These are phyloP conservation scores for Dalechampia spathulata DNA, from an alignment of 441 rosid species.

Conservation along the genomic window DNA sequence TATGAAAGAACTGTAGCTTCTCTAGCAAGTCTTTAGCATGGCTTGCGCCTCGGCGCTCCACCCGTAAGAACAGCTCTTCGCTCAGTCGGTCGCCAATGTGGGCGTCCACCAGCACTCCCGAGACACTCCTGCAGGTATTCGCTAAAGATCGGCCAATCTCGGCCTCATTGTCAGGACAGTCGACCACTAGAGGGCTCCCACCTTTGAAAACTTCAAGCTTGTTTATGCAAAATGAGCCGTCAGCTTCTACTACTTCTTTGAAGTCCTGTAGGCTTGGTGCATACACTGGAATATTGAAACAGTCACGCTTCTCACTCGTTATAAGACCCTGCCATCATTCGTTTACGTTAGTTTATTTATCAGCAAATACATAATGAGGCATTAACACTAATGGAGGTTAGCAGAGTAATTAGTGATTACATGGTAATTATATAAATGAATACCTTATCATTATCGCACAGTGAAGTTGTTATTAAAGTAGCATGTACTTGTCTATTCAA, in stretches of 20 bases:
- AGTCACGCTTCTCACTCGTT: constrained; percentile 59
- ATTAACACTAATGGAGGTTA: too few species aligned
- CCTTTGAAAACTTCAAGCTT: constrained; percentile 82
- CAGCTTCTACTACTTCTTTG: constrained; percentile 72
- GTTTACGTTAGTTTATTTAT: too few species aligned
- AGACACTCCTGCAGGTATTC: constrained; percentile 64
- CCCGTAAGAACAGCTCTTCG: constrained; percentile 56
- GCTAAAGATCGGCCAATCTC: constrained; percentile 78
- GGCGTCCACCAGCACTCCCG: constrained; percentile 86
- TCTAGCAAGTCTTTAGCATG: constrained; percentile 78
- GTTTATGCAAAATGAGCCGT: constrained; percentile 63
- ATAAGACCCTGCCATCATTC: constrained; percentile 47
- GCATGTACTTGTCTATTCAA: not conserved
- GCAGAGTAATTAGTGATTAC: too few species aligned
- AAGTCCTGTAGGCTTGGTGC: constrained; percentile 86
- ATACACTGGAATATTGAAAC: constrained; percentile 85
- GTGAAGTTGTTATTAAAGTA: not conserved
- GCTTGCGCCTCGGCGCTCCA: constrained; percentile 45
- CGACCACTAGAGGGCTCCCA: constrained; percentile 92
- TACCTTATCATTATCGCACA: constrained; percentile 1
- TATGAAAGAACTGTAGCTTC: constrained; percentile 75
- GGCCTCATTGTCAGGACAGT: constrained; percentile 48
- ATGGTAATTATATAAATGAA: not conserved
- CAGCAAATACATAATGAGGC: too few species aligned
- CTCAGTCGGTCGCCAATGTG: constrained; percentile 78